Percentiles rank a stretch among this genome's conserved stretches.
Conservation (phyloP, 2,329 filamentous ascomycete genomes). For the Hymenoscyphus occultus region DNA sequence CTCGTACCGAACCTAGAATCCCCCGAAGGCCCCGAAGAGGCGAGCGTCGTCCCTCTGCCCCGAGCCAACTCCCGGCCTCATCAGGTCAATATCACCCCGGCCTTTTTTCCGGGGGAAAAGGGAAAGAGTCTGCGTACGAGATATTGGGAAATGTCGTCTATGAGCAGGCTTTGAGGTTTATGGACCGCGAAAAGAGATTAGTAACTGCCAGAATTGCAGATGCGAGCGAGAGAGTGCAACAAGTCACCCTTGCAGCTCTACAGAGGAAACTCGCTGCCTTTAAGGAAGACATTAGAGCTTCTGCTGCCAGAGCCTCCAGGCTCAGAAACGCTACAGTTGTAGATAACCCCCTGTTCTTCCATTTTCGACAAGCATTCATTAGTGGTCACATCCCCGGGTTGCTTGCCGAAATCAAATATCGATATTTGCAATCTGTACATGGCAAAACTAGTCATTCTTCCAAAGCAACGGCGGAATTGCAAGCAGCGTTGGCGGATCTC, state of each 20-base stretch:
- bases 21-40: too few relatives aligned
- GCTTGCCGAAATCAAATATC: slow-evolving; percentile 58
- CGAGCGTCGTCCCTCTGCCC: too few relatives aligned
- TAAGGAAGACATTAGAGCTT: slow-evolving; percentile 12
- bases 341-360: slow-evolving; percentile 29
- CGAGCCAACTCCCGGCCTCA: too few relatives aligned
- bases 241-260: slow-evolving; percentile 2
- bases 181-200: not conserved
- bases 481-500: slow-evolving; percentile 71
- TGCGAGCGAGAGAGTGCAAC: not conserved
- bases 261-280: slow-evolving; percentile 20
- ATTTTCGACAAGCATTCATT: slow-evolving; percentile 58
- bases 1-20: too few relatives aligned
- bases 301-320: slow-evolving; percentile 19
- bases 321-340: slow-evolving; percentile 15
- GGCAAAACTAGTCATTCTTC: slow-evolving; percentile 52
- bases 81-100: too few relatives aligned
- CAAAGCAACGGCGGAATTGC: slow-evolving; percentile 40
- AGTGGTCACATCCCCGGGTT: slow-evolving; percentile 50
- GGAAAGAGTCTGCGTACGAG: slow-evolving; percentile 10
- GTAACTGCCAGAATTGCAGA: not conserved
- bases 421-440: slow-evolving; percentile 63
- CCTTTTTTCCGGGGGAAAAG: not conserved
- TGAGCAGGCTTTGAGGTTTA: not conserved
- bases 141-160: slow-evolving; percentile 10